phyloP scores from a whole-genome alignment of 352 stramenopile species.

The Pythium aphanidermatum region DNA sequence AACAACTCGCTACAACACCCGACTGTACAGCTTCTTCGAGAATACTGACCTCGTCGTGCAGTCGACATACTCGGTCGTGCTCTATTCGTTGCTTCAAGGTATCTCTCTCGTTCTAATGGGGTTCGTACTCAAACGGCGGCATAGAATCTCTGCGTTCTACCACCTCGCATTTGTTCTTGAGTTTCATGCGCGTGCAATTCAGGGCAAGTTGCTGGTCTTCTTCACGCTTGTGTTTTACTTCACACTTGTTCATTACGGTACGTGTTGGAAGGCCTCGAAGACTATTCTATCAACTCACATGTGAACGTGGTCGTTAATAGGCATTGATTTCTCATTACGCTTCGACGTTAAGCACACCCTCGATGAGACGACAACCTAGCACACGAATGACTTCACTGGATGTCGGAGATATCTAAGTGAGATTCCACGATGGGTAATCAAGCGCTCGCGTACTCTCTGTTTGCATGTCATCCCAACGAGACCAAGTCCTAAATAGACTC shows the following conservation, averaged over 20 bases:
- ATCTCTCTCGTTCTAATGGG: constrained; percentile 10
- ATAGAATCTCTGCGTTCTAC: constrained; percentile 8
- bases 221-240: constrained; percentile 18
- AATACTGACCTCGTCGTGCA: not conserved
- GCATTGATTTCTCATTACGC: constrained; percentile 5
- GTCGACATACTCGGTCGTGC: constrained; percentile 7
- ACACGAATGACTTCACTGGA: no score
- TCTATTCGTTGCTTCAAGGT: constrained; percentile 14
- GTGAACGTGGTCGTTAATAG: not conserved
- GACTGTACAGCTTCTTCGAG: constrained; percentile 13
- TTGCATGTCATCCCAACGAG: no score
- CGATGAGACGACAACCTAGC: no score
- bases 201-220: constrained; percentile 18
- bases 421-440: no score
- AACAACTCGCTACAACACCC: constrained; percentile 16
- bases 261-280: not conserved
- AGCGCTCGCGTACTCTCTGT: no score
- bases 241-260: constrained; percentile 19
- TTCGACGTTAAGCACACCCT: no score
- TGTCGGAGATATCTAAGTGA: no score
- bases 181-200: constrained; percentile 15
- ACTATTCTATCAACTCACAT: not conserved
- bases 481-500: no score
- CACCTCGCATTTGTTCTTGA: constrained; percentile 21
- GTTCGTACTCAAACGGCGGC: constrained; percentile 7